Conservation (phyloP, 208 protist genomes). For the Trypanosoma caninum region DNA sequence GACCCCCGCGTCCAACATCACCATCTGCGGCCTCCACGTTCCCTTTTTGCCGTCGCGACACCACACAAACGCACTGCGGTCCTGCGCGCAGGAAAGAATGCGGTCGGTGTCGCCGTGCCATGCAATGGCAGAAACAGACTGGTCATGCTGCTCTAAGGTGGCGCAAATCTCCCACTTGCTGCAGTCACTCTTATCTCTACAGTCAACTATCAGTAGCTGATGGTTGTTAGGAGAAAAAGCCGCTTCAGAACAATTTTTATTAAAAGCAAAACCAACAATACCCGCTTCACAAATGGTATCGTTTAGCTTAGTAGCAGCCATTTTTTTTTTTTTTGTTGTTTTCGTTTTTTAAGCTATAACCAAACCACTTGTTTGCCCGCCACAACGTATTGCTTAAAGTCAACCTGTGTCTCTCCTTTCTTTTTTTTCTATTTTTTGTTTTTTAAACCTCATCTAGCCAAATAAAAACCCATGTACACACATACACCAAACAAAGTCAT, state of each 20-base stretch:
- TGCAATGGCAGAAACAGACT: slow-evolving; percentile 26
- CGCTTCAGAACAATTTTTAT: slow-evolving; percentile 17
- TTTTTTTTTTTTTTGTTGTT: background rate
- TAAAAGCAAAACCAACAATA: slow-evolving; percentile 28
- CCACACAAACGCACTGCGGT: slow-evolving; percentile 38
- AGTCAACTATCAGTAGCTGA: slow-evolving; percentile 25
- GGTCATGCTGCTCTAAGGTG: slow-evolving; percentile 35
- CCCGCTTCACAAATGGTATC: slow-evolving; percentile 30
- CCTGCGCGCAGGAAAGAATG: slow-evolving; percentile 33
- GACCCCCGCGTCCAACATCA: slow-evolving; percentile 29
- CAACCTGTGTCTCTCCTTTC: background rate
- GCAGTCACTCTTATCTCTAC: slow-evolving; percentile 22
- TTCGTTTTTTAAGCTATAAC: background rate
- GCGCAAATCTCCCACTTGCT: slow-evolving; percentile 22
- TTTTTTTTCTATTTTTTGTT: background rate
- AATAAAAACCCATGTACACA: background rate
- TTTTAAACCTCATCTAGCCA: background rate
- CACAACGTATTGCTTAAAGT: no score
- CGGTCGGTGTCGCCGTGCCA: slow-evolving; percentile 24
- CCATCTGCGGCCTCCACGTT: slow-evolving; percentile 36
- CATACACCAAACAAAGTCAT: no score
- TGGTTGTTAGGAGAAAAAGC: slow-evolving; percentile 37
- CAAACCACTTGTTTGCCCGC: no score
- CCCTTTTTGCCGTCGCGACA: slow-evolving; percentile 5
- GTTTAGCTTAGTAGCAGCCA: slow-evolving; percentile 4